A percentile compares a stretch with the other conserved stretches of the same genome.
These are phyloP conservation scores for Monotropa hypopitys DNA, from an alignment of 179 eudicot genomes.

Conservation along the genomic window DNA sequence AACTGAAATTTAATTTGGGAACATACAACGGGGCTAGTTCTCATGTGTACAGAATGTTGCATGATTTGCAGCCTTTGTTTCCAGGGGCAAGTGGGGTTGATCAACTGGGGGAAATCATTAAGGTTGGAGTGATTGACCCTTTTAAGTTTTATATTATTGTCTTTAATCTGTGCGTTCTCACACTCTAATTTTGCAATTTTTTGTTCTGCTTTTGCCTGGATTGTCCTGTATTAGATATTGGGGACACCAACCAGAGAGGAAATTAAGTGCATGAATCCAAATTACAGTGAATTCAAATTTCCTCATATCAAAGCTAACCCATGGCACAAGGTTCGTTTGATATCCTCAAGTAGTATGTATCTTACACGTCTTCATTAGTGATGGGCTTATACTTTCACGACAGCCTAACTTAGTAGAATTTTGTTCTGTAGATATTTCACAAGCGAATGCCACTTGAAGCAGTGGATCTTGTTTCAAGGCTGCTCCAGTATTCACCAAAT, in stretches of 20 bases:
- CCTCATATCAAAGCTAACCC: constrained; percentile 95
- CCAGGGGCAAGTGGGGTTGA: constrained; percentile 96
- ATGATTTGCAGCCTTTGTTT: constrained; percentile 64
- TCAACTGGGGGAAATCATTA: constrained; percentile 86
- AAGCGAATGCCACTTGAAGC: constrained; percentile 71
- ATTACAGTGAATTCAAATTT: constrained; percentile 78
- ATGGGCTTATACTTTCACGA: neutral
- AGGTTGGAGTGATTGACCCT: constrained; percentile 29
- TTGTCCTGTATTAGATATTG: constrained; percentile 33
- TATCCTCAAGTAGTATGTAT: too few relatives aligned
- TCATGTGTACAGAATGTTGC: constrained; percentile 7
- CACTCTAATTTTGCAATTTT: too few relatives aligned
- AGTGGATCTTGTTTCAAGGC: constrained; percentile 72
- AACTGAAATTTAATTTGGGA: too few relatives aligned
- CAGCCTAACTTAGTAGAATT: constrained; percentile 8
- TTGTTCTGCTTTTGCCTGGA: too few relatives aligned
- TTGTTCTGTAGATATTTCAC: constrained; percentile 49
- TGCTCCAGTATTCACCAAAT: constrained; percentile 82
- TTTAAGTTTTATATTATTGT: neutral
- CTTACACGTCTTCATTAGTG: too few relatives aligned
- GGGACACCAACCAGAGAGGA: constrained; percentile 97
- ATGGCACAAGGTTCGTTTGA: constrained; percentile 69
- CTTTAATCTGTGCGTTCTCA: constrained; percentile 6
- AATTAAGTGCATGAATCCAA: constrained; percentile 90
- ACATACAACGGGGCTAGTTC: too few relatives aligned